Evolutionary conservation across 129 eudicot species (phyloP), one percentile per base, ranked within the genome.

Genomic region (Escallonia rubra): DNA sequence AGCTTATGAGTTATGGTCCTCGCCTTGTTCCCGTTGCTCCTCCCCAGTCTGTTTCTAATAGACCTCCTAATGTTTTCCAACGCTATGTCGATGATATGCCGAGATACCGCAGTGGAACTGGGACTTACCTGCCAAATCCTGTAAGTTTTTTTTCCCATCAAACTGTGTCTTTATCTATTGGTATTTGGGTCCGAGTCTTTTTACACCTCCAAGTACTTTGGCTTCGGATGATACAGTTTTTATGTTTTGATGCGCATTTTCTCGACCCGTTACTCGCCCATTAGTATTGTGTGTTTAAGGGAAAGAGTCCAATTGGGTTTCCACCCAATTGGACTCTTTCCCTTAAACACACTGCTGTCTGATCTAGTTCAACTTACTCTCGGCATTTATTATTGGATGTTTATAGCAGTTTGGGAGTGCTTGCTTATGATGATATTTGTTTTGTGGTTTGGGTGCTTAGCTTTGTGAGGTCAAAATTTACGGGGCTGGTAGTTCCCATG

Each of bases 111-210:
- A 84, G 88, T 60, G 99, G 99, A 63, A 93, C 99, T 0, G 99
- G 99, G 44, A 93, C 99, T 4, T 93, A 93, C 71, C 78, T 93
- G 57, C 99, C 99, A 11, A 89, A 84, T 71, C 99, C 90, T 62
- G 99, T 93, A 87, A 86, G 90, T 59, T 50, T 68, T 6, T 56
- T 13, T 57, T 52, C 70, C 54, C 6, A 14, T 38, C 11, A 15
- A 8, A 4, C 59, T 63, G 3, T 73, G 40, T 1, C 4, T n/a
- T 47, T 43, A 38, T 57, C 13, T 10, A 41, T 8, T 53, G 8
- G 4, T 15, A 14, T 61, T 38, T 15, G 50, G 52, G 53, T 49
- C 11, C 34, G 39, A 46, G 49, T 60, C 41, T 59, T 48, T 68
- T 56, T 59, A 43, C 8, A 13, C 51, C 5, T 14, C 34, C 58